Base-by-base conservation (phyloP, 2,329 filamentous ascomycete species). In the Penicillium sp. region DNA sequence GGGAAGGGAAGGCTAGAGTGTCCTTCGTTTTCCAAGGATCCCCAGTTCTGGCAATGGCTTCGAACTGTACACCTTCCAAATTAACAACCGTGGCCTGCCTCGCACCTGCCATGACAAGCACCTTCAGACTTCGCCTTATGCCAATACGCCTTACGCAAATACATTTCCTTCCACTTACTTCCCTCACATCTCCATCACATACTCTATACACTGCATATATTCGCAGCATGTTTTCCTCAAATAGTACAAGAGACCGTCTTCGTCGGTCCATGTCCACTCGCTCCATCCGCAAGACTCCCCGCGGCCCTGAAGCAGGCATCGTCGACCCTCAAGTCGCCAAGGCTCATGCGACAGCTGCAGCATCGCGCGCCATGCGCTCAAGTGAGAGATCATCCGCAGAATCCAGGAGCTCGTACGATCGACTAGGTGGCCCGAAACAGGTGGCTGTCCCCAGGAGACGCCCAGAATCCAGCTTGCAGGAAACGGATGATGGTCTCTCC, bases 351-450 rank as follows among this genome's bases (percentile, higher is more conserved):
- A 62, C 68, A 7, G 66, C 68, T n/a, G 73, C 73, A 38, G 73
- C 73, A 6, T 69, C 70, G 12, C 59, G 63, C 13, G 73, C 73
- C 31, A 75, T 75, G 72, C 63, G 70, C 25, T 68, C 66, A 2
- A 62, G 56, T 12, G 63, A 66, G 18, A 58, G 61, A 42, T 61
- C 59, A 0, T 65, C 66, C 1, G 55, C 50, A 1, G 62, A 63
- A 6, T 62, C 61, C 1, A 57, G 56, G 27, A 51, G 47, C 40
- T 60, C 66, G 1, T 70, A 67, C 41, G 62, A 64, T 50, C 56
- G 60, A 24, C 32, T 66, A 10, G 66, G 66, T 10, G 66, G 64
- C 1, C 62, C 61, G 23, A 49, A 45, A n/a, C 58, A 51, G 35
- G 52, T 65, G 35, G 57, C 63, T 13, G 50, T 66, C 6, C 61